Evolutionary conservation across 306 rosid species (phyloP).

Genomic region (Sphenostylis stenocarpa): DNA sequence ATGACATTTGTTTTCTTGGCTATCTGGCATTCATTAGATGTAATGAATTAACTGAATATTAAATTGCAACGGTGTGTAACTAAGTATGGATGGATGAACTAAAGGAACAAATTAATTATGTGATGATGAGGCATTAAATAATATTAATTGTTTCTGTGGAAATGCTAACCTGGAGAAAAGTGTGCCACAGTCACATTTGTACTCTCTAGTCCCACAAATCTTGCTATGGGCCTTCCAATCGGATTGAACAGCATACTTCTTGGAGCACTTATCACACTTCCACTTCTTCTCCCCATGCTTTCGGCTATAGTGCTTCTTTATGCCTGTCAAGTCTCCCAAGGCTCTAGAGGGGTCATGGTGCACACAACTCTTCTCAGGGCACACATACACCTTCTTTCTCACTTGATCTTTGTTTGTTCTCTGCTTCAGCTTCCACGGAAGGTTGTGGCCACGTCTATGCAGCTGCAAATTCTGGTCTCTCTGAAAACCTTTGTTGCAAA

Average conservation of each 20-base stretch:
- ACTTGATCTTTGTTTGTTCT: slow-evolving; percentile 57
- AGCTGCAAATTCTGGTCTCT: slow-evolving; percentile 93
- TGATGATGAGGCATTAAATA: not conserved
- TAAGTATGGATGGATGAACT: not conserved
- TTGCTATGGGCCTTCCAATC: slow-evolving; percentile 96
- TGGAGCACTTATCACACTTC: slow-evolving; percentile 85
- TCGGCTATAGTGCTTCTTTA: slow-evolving; percentile 84
- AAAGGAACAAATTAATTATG: not conserved
- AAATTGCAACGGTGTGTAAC: not conserved
- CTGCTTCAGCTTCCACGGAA: slow-evolving; percentile 86
- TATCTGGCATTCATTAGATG: slow-evolving; percentile 24
- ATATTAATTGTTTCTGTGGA: not conserved
- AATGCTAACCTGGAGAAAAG: slow-evolving; percentile 70
- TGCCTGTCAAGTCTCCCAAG: slow-evolving; percentile 90
- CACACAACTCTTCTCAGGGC: slow-evolving; percentile 84
- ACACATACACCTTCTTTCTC: slow-evolving; percentile 78
- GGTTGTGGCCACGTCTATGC: slow-evolving; percentile 88
- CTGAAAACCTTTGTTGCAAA: slow-evolving; percentile 85
- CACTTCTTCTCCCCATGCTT: slow-evolving; percentile 97
- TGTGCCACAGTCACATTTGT: slow-evolving; percentile 88
- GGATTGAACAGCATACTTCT: slow-evolving; percentile 89
- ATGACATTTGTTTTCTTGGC: not conserved
- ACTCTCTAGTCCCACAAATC: slow-evolving; percentile 90
- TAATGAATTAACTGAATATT: not conserved
- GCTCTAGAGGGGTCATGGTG: slow-evolving; percentile 86